Base-by-base conservation (phyloP, 2,329 filamentous ascomycete species). In the Monosporascus sp. region DNA sequence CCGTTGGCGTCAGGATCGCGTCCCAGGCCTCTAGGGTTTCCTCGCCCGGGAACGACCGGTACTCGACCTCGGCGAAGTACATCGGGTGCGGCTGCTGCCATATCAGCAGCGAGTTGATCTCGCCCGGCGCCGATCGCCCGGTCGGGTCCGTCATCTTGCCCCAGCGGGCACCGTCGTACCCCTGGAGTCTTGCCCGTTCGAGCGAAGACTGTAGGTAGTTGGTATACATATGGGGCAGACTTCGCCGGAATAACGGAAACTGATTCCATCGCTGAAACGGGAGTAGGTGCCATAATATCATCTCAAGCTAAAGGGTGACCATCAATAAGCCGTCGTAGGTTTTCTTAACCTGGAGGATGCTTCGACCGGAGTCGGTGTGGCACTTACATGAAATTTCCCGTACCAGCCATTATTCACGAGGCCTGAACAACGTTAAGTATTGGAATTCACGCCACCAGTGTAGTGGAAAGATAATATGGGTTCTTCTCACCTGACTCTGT, bases 31-130 rank as follows among this genome's bases (percentile, higher is more conserved):
- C 49, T 6, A 85, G 63, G 0, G 76, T 81, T 5, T 68, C 63
- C 3, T 66, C 51, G 7, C 67, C 71, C 0, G 77, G 74, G 50
- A 70, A 75, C 0, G 71, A 71, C 22, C 77, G 71, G 60, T 78
- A 83, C 60, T 82, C 77, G 19, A 77, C 66, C 63, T 83, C 81
- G 0, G 82, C 82, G 59, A 84, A 81, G 61, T 81, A 82, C 72
- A 84, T 79, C 0, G 78, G 73, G 62, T 85, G 82, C 7, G 81
- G 81, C 59, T 84, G 82, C 59, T 85, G 82, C 82, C 82, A 85
- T 53, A 84, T 79, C 3, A 86, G 69, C 1, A 85, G 68, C 9
- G 76, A 77, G 63, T 85, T 85, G 62, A 85, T 84, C 57, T 82
- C 78, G 2, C 83, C 82, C 1, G 82, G 81, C 1, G 80, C 78